Base-by-base conservation (phyloP, 331 rosid species). In the Pyrus hybrid region DNA sequence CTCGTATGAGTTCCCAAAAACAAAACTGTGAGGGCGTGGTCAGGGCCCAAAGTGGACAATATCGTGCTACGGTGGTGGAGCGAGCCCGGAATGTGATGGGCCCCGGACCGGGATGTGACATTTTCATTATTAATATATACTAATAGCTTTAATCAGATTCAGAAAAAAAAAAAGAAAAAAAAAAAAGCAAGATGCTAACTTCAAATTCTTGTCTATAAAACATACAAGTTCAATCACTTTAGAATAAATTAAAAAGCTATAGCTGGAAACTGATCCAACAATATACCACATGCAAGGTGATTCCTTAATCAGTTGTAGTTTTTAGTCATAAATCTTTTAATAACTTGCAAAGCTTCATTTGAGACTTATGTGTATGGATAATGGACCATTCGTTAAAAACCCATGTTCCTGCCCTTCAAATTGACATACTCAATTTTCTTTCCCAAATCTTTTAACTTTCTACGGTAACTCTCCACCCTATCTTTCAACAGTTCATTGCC, bases 381-480 rank as follows among this genome's bases (percentile, higher is more conserved):
- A 80, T 0, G 93, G 92, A 81, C 85, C 81, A 73, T 87, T 87
- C 0, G 95, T 88, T 85, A 93, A 87, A 80, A 93, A 91, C 0
- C 97, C 97, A 85, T 93, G 98, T 73, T 93, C 71, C 11, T 80
- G 73, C 5, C 92, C 98, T 7, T 87, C 89, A 85, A 93, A 90
- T 84, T 86, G 58, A 93, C 70, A 54, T 85, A 91, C 45, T 87
- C 84, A 66, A 88, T 69, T 58, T 85, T 81, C 80, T 93, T 87
- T 32, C 91, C 92, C 22, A 85, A 26, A 56, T 80, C 74, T 80
- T 87, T 82, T 6, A 93, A 63, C 71, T 76, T 85, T 49, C 16
- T 77, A 14, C 84, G 92, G 72, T 93, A 93, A 11, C 75, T 65
- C 75, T 74, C 69, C 22, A 74, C 95, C 53, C 98, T 90, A 71